phyloP scores from a whole-genome alignment of 83 land plant species.

The Larix sibirica region DNA sequence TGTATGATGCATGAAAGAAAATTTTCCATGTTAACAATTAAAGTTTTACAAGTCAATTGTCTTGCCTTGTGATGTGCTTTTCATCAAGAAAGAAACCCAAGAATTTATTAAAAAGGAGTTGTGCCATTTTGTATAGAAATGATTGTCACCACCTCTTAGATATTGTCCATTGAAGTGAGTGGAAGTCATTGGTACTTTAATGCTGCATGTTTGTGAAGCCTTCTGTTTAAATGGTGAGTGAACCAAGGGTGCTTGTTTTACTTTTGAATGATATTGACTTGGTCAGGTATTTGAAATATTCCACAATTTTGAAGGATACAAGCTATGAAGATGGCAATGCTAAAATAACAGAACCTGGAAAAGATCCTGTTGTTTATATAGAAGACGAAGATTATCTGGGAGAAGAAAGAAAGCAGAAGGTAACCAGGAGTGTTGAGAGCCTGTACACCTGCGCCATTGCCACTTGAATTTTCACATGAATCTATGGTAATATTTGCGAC shows the following conservation, averaged over 20 bases:
- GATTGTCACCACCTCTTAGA: too few species aligned
- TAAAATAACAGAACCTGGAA: neutral
- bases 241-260: neutral
- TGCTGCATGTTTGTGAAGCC: neutral
- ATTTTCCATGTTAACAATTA: too few species aligned
- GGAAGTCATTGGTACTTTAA: neutral
- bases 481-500: constrained; percentile 2
- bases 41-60: too few species aligned
- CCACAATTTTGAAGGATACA: neutral
- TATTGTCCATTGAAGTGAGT: neutral
- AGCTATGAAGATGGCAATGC: constrained; percentile 7
- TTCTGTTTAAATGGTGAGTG: neutral
- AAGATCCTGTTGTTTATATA: constrained; percentile 3
- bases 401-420: neutral
- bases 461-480: neutral
- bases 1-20: too few species aligned
- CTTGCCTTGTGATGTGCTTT: too few species aligned
- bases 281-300: constrained; percentile 11
- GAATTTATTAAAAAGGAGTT: too few species aligned
- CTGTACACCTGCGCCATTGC: neutral
- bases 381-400: constrained; percentile 10
- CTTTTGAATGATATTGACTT: neutral
- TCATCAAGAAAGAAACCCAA: too few species aligned
- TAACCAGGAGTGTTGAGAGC: constrained; percentile 1
- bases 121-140: too few species aligned